phyloP scores from a whole-genome alignment of 257 asterid species.

The Echium plantagineum region DNA sequence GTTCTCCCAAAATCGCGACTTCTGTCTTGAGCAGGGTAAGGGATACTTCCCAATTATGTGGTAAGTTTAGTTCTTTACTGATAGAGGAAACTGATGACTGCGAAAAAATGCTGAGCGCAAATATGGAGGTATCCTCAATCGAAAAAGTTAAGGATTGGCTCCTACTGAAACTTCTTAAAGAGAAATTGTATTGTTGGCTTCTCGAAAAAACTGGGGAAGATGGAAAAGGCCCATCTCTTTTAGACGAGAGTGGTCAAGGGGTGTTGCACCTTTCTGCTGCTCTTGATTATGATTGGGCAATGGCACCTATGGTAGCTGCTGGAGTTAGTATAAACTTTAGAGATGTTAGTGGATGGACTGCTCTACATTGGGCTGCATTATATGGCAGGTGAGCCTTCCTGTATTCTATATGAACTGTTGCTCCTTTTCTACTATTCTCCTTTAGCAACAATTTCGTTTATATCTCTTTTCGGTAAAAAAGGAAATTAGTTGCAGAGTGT shows the following conservation, averaged over 20 bases:
- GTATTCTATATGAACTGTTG: constrained; percentile 6
- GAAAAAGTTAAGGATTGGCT: constrained; percentile 53
- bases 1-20: constrained; percentile 26
- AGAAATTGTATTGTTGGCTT: constrained; percentile 66
- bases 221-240: constrained; percentile 64
- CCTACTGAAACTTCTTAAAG: constrained; percentile 57
- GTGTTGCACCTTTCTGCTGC: constrained; percentile 86
- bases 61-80: constrained; percentile 45
- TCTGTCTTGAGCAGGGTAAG: constrained; percentile 8
- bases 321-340: constrained; percentile 83
- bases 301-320: constrained; percentile 61
- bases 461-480: not conserved
- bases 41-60: constrained; percentile 29
- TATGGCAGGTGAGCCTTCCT: constrained; percentile 58
- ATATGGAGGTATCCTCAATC: constrained; percentile 35
- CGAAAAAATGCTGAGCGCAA: constrained; percentile 42
- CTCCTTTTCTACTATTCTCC: not conserved
- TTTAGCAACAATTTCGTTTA: not conserved
- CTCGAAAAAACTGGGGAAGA: constrained; percentile 63
- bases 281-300: constrained; percentile 84
- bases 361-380: constrained; percentile 94
- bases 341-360: constrained; percentile 89
- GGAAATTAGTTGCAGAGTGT: not conserved
- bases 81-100: constrained; percentile 54
- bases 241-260: constrained; percentile 78